A percentile compares a stretch with the other conserved stretches of the same genome.
Evolutionary conservation across 1,284 basidiomycete genomes (phyloP).

Genomic region (Trichosporon coremiiforme): DNA sequence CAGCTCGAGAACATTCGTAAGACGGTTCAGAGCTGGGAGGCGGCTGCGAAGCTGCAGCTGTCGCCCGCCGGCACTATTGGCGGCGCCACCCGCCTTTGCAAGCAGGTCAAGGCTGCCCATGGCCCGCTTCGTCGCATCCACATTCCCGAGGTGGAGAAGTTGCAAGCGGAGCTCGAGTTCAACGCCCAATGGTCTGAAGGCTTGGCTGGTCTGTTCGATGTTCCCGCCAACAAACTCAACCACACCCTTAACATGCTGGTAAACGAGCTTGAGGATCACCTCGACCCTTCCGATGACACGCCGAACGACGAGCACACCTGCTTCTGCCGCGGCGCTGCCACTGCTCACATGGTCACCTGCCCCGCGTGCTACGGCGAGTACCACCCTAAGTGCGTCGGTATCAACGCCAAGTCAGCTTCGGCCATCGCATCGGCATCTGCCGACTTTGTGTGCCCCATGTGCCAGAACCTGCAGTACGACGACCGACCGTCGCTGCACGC

Average conservation of each 20-base stretch:
- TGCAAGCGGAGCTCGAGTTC: constrained; percentile 44
- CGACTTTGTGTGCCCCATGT: constrained; percentile 49
- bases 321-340: constrained; percentile 41
- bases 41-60: constrained; percentile 35
- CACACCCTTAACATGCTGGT: constrained; percentile 39
- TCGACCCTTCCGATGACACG: constrained; percentile 40
- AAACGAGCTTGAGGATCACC: constrained; percentile 36
- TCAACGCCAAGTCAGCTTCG: constrained; percentile 33
- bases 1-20: constrained; percentile 47
- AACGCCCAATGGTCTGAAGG: constrained; percentile 38
- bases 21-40: constrained; percentile 44
- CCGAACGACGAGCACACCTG: constrained; percentile 38
- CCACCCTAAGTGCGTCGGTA: constrained; percentile 47
- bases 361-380: constrained; percentile 40
- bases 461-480: constrained; percentile 38
- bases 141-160: constrained; percentile 45
- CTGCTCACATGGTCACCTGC: constrained; percentile 42
- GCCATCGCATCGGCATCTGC: constrained; percentile 23
- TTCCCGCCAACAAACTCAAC: constrained; percentile 30
- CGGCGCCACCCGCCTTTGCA: constrained; percentile 42
- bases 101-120: constrained; percentile 36
- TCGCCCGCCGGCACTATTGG: constrained; percentile 32
- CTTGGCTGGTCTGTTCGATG: constrained; percentile 32
- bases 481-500: constrained; percentile 41
- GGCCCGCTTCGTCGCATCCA: constrained; percentile 37